Base-by-base conservation (phyloP, 192 early-diverging fungal genomes). In the Mycoemilia scoparia region DNA sequence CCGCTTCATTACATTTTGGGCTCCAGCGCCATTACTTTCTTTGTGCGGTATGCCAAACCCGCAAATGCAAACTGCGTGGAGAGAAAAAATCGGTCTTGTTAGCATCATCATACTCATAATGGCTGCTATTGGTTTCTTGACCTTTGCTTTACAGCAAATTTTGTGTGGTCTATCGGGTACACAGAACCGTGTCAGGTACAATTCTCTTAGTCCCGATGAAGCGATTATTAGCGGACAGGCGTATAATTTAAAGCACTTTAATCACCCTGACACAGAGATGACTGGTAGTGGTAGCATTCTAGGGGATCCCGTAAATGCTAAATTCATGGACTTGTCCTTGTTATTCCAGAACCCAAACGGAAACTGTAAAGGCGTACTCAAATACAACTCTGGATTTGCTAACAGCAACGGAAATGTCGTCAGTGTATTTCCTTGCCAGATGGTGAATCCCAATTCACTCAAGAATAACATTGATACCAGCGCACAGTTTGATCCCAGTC, bases 11-110 rank as follows among this genome's bases (percentile, higher is more conserved):
- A 73, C 71, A 14, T 73, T 66, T 37, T 73, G 60, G 41, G 60
- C 64, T 35, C 69, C 69, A 4, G 45, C 56, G 0, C 50, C 60
- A n/a, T 44, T 71, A 11, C 51, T 73, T 13, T 39, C 43, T 38
- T 66, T 57, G 44, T 66, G 49, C 24, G 79, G 79, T 4, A 74
- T 79, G 50, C 44, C 54, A 14, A 56, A 67, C 22, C 28, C 39
- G 8, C 60, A 45, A 21, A 66, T 73, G 46, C 81, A 81, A 36
- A 49, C 52, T 39, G 90, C 89, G 18, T 93, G 80, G 78, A 69
- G 85, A 46, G 89, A 93, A 57, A 93, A 93, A 54, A 76, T 93
- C 38, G 84, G 77, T 0, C 58, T 93, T 6, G 77, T 87, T 24
- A 74, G 69, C 21, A 63, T 90, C 36, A 87, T 88, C 42, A 14